Conservation (phyloP, 2,329 filamentous ascomycete species). For the Geosmithia putterillii region DNA sequence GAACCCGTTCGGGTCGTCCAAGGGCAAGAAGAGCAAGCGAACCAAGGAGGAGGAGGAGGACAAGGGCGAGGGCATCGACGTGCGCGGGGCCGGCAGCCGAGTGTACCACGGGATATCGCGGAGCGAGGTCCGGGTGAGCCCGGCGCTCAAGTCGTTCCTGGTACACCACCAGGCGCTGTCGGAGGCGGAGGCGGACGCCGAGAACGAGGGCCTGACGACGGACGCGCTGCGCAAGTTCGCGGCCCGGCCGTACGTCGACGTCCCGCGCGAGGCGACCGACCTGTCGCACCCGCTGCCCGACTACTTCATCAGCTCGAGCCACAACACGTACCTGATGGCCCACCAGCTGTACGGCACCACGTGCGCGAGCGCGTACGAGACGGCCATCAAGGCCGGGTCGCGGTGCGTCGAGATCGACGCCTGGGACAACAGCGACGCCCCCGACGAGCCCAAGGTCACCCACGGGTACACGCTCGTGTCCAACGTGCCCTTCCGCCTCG, state of each 20-base stretch:
- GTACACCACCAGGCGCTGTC: conserved; percentile 37
- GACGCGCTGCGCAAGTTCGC: conserved; percentile 37
- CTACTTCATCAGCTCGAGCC: conserved; percentile 61
- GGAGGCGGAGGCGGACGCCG: conserved; percentile 31
- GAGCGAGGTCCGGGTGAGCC: conserved; percentile 45
- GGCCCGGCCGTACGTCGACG: conserved; percentile 41
- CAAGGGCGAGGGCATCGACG: conserved; percentile 17
- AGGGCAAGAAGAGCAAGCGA: conserved; percentile 1
- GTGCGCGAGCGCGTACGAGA: conserved; percentile 50
- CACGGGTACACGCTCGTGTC: conserved; percentile 59
- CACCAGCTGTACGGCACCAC: conserved; percentile 57
- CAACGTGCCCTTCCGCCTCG: conserved; percentile 49
- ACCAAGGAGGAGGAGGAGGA: conserved; percentile 18
- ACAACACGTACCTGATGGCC: conserved; percentile 61
- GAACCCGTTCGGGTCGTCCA: conserved; percentile 15
- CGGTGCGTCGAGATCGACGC: conserved; percentile 64
- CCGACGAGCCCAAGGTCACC: conserved; percentile 55
- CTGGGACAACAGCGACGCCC: conserved; percentile 52
- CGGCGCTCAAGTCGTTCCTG: conserved; percentile 42
- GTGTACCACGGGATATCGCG: conserved; percentile 40
- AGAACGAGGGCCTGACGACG: conserved; percentile 26
- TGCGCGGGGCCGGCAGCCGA: conserved; percentile 42
- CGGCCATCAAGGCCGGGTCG: conserved; percentile 47
- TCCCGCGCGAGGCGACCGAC: conserved; percentile 42
- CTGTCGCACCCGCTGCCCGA: conserved; percentile 49